phyloP scores from a whole-genome alignment of 1,139 yeast species.

The Pichia sp. region DNA sequence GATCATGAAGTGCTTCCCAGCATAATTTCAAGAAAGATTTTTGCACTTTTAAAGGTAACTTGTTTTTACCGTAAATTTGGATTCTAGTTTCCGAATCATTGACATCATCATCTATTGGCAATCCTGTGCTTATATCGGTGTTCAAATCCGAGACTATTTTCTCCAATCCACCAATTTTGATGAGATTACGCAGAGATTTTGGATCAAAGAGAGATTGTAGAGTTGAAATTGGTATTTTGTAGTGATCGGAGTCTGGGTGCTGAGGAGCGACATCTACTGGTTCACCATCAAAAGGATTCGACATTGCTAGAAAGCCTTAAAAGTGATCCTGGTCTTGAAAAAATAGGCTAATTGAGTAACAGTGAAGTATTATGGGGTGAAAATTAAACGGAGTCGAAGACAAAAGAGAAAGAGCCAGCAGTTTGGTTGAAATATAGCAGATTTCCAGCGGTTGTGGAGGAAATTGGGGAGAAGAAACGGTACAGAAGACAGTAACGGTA shows the following conservation, averaged over 20 bases:
- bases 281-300: too few species aligned
- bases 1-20: slow-evolving; percentile 83
- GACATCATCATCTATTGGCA: slow-evolving; percentile 29
- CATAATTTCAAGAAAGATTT: slow-evolving; percentile 65
- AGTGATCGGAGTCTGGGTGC: slow-evolving; percentile 6
- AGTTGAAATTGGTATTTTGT: slow-evolving; percentile 23
- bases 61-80: slow-evolving; percentile 56
- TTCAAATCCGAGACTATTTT: slow-evolving; percentile 29
- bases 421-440: too few species aligned
- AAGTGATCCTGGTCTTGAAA: background rate
- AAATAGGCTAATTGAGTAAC: too few species aligned
- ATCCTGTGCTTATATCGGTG: slow-evolving; percentile 40
- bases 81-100: slow-evolving; percentile 32
- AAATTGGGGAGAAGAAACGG: too few species aligned
- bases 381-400: too few species aligned
- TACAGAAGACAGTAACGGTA: too few species aligned
- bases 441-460: too few species aligned
- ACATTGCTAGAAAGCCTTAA: too few species aligned
- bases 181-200: slow-evolving; percentile 37
- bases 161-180: slow-evolving; percentile 33
- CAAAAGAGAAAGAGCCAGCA: too few species aligned
- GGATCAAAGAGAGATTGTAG: slow-evolving; percentile 46
- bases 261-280: background rate
- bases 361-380: too few species aligned
- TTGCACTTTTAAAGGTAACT: slow-evolving; percentile 59